Percentiles rank a stretch among this genome's conserved stretches.
These are phyloP conservation scores for Moniliophthora roreri DNA, from an alignment of 1,284 basidiomycete species.

Conservation along the genomic window DNA sequence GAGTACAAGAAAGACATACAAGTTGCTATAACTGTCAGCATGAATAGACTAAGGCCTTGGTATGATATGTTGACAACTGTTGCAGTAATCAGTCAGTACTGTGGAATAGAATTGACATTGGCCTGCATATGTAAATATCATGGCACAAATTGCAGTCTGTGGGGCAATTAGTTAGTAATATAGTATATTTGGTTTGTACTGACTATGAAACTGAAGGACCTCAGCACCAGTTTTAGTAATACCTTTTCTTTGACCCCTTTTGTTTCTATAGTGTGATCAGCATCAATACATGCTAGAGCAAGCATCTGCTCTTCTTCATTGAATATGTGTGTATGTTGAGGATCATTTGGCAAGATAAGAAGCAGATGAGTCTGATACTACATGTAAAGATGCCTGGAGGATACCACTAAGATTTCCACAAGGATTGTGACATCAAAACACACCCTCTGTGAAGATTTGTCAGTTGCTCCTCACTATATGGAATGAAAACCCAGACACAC, in stretches of 20 bases:
- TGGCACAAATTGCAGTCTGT: constrained; percentile 31
- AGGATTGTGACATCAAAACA: neutral
- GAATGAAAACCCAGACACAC: constrained; percentile 17
- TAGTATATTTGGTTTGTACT: constrained; percentile 7
- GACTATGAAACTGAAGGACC: constrained; percentile 39
- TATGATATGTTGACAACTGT: constrained; percentile 37
- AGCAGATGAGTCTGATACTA: constrained; percentile 32
- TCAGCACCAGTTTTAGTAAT: constrained; percentile 28
- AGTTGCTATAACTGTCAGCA: constrained; percentile 40
- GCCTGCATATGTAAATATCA: constrained; percentile 23
- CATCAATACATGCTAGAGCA: constrained; percentile 37
- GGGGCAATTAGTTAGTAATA: neutral
- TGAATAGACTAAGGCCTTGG: constrained; percentile 41
- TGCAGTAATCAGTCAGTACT: neutral
- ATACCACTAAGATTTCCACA: neutral
- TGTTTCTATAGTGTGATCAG: constrained; percentile 32
- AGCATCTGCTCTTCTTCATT: constrained; percentile 33
- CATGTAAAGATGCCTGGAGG: constrained; percentile 36
- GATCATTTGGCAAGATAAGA: constrained; percentile 39
- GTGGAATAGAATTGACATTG: neutral
- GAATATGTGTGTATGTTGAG: constrained; percentile 33
- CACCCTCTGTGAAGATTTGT: constrained; percentile 6
- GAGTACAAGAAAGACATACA: constrained; percentile 25
- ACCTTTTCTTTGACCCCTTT: constrained; percentile 34
- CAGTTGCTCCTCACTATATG: neutral